phyloP scores from a whole-genome alignment of 805 yeast genomes.

The Saccharomycopsis selenospora region DNA sequence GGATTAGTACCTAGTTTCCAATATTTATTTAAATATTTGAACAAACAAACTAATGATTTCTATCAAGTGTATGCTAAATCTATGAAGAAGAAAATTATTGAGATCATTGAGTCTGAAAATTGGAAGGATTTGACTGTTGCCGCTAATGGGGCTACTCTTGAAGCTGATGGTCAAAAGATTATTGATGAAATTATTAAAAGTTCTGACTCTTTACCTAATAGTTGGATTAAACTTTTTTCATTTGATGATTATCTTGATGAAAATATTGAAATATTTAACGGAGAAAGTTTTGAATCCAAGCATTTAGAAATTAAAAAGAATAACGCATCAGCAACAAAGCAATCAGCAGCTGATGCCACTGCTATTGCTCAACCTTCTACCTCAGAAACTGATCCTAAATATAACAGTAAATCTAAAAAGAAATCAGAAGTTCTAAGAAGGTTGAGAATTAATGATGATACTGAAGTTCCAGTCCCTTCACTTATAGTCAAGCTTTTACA shows the following conservation, averaged over 20 bases:
- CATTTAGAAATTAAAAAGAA: neutral
- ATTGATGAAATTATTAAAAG: slow-evolving; percentile 46
- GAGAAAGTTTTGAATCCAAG: too few relatives aligned
- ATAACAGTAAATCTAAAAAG: neutral
- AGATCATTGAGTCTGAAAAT: slow-evolving; percentile 50
- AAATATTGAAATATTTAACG: neutral
- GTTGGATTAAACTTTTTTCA: slow-evolving; percentile 13
- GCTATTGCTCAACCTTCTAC: neutral
- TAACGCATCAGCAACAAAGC: neutral
- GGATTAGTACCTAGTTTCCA: slow-evolving; percentile 4
- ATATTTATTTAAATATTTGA: slow-evolving; percentile 16
- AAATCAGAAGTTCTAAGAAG: slow-evolving; percentile 4
- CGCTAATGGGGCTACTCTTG: slow-evolving; percentile 16
- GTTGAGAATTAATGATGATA: slow-evolving; percentile 1
- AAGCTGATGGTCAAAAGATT: slow-evolving; percentile 36
- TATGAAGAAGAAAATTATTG: slow-evolving; percentile 14
- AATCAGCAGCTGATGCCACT: neutral
- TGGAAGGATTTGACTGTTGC: slow-evolving; percentile 75
- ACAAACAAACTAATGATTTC: slow-evolving; percentile 15
- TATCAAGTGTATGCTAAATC: slow-evolving; percentile 11
- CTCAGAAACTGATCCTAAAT: neutral
- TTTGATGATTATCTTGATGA: slow-evolving; percentile 10
- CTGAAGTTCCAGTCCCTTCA: slow-evolving; percentile 6
- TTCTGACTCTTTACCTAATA: slow-evolving; percentile 25
- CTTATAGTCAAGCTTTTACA: slow-evolving; percentile 9